Conservation (phyloP, 225 moss, liverwort and hornwort genomes). For the Bryum argenteum region DNA sequence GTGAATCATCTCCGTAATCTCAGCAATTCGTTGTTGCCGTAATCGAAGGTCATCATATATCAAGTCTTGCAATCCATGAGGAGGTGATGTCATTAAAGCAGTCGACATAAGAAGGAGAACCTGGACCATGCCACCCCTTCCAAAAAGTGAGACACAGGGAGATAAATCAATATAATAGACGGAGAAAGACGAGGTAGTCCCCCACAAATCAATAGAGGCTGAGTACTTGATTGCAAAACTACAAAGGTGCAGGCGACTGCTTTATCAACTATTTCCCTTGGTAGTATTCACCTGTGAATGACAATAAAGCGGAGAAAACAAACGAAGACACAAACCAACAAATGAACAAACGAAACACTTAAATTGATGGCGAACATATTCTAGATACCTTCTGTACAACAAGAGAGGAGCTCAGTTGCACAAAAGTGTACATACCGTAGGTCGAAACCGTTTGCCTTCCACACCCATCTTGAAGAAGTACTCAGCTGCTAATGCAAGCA, state of each 20-base stretch:
- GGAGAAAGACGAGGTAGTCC: slow-evolving; percentile 5
- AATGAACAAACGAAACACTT: slow-evolving; percentile 11
- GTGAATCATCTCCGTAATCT: slow-evolving; percentile 99
- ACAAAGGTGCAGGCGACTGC: not conserved
- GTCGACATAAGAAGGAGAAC: slow-evolving; percentile 94
- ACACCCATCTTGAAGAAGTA: slow-evolving; percentile 94
- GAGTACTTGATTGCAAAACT: slow-evolving; percentile 15
- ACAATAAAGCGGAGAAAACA: not conserved
- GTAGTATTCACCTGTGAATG: not conserved
- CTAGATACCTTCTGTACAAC: slow-evolving; percentile 35
- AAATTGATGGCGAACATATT: slow-evolving; percentile 22
- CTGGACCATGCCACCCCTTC: slow-evolving; percentile 39
- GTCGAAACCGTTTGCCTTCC: slow-evolving; percentile 98
- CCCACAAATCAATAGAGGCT: not conserved
- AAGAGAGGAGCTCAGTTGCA: slow-evolving; percentile 41
- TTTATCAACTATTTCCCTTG: slow-evolving; percentile 5
- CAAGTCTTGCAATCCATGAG: slow-evolving; percentile 40
- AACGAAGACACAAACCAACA: not conserved
- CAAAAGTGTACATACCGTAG: slow-evolving; percentile 70
- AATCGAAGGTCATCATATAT: slow-evolving; percentile 59
- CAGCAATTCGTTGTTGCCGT: slow-evolving; percentile 84
- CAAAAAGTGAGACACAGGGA: slow-evolving; percentile 25
- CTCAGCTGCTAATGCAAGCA: slow-evolving; percentile 82
- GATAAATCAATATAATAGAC: not conserved
- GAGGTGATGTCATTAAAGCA: slow-evolving; percentile 64